A percentile compares a stretch with the other conserved stretches of the same genome.
phyloP scores from a whole-genome alignment of 2,329 filamentous ascomycete species.

The Neonectria sp. region DNA sequence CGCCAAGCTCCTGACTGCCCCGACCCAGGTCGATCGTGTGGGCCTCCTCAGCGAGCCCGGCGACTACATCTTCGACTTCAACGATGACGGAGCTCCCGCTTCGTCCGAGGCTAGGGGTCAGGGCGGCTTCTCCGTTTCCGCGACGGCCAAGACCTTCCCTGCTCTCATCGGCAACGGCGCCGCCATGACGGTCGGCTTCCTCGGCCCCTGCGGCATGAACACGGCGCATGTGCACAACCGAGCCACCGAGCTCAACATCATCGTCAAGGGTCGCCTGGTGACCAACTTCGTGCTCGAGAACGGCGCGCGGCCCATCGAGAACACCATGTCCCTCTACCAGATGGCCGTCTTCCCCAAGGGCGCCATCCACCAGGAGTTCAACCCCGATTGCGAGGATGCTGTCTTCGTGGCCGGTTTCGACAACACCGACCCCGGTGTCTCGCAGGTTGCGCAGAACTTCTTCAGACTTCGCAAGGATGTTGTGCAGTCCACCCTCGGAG shows the following conservation, averaged over 20 bases:
- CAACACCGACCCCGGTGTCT: conserved; percentile 61
- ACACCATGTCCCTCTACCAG: conserved; percentile 57
- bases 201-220: conserved; percentile 66
- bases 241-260: conserved; percentile 63
- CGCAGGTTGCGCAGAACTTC: conserved; percentile 63
- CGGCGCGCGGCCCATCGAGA: conserved; percentile 55
- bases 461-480: conserved; percentile 60
- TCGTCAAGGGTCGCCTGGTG: conserved; percentile 61
- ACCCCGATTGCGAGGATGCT: conserved; percentile 64
- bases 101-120: conserved; percentile 42
- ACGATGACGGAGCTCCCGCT: conserved; percentile 37
- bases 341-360: conserved; percentile 67
- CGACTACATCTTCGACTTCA: conserved; percentile 62
- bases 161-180: conserved; percentile 64
- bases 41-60: conserved; percentile 52
- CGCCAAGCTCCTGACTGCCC: conserved; percentile 47
- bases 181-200: conserved; percentile 64
- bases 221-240: conserved; percentile 65
- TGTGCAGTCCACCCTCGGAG: conserved; percentile 55
- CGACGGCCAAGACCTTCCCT: conserved; percentile 64
- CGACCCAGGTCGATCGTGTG: conserved; percentile 52
- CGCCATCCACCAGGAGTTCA: conserved; percentile 66
- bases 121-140: conserved; percentile 57
- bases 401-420: conserved; percentile 66
- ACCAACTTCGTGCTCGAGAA: conserved; percentile 63